phyloP scores from a whole-genome alignment of 2,329 filamentous ascomycete species.

The Sarocladium oryzae region DNA sequence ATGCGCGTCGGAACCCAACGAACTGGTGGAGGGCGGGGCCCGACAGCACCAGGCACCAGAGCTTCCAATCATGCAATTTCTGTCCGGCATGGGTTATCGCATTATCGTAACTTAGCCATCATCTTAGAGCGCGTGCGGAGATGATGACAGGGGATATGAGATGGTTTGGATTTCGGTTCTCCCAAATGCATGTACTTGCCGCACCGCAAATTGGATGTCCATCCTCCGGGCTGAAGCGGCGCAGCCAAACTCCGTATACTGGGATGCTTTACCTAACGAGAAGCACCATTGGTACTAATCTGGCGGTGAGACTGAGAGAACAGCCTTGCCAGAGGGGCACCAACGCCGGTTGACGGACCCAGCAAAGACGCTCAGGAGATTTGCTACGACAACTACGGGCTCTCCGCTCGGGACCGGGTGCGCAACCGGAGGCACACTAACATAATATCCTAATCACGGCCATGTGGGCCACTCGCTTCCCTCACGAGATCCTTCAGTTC shows the following conservation, averaged over 20 bases:
- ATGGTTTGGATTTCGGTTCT: neutral
- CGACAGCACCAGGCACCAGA: neutral
- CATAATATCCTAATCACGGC: neutral
- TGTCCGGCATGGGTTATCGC: neutral
- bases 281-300: too few relatives aligned
- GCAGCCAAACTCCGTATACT: too few relatives aligned
- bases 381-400: too few relatives aligned
- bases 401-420: conserved; percentile 7
- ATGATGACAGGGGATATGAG: too few relatives aligned
- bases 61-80: neutral
- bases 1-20: neutral
- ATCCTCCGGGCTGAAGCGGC: too few relatives aligned
- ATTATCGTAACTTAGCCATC: neutral
- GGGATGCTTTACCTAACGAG: neutral
- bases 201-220: too few relatives aligned
- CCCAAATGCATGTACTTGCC: too few relatives aligned
- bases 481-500: too few relatives aligned
- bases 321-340: neutral
- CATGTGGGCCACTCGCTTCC: neutral
- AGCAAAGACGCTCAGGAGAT: neutral
- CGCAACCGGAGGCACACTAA: neutral
- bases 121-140: neutral
- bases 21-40: conserved; percentile 6
- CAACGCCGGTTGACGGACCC: neutral
- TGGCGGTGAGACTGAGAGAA: neutral